Evolutionary conservation across 306 rosid species (phyloP).

Genomic region (Acacia confusa): DNA sequence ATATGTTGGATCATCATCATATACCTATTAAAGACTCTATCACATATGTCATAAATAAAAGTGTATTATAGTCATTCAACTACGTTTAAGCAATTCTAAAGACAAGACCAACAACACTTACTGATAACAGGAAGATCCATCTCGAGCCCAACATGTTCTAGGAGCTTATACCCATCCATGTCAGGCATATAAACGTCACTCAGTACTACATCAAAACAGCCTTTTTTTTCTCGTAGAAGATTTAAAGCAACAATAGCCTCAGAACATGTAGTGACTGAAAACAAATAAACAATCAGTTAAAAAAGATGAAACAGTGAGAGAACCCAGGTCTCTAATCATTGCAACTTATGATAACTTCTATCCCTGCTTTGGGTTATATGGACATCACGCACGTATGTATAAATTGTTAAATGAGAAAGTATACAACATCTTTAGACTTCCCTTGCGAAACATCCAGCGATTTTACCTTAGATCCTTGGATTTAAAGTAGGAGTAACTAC

Average conservation of each 20-base stretch:
- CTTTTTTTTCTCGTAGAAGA: constrained; percentile 47
- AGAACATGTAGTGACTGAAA: constrained; percentile 51
- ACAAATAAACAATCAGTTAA: constrained; percentile 5
- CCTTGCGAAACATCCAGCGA: background rate
- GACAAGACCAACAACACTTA: constrained; percentile 37
- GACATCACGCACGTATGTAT: background rate
- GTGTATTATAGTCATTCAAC: background rate
- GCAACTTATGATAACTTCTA: background rate
- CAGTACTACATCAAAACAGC: constrained; percentile 52
- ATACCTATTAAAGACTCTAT: background rate
- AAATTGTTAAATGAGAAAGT: background rate
- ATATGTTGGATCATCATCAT: background rate
- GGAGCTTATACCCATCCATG: constrained; percentile 59
- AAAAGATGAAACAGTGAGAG: background rate
- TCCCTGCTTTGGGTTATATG: background rate
- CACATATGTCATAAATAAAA: background rate
- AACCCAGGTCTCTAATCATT: background rate
- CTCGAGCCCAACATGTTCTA: constrained; percentile 51
- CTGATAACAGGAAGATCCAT: constrained; percentile 70
- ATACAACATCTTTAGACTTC: background rate
- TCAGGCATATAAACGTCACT: constrained; percentile 69
- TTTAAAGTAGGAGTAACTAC: background rate
- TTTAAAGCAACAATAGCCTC: constrained; percentile 47
- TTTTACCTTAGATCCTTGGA: background rate
- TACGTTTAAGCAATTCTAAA: background rate